These are phyloP conservation scores for Starmerella lactis-condensi DNA, from an alignment of 805 yeast genomes.

Conservation along the genomic window DNA sequence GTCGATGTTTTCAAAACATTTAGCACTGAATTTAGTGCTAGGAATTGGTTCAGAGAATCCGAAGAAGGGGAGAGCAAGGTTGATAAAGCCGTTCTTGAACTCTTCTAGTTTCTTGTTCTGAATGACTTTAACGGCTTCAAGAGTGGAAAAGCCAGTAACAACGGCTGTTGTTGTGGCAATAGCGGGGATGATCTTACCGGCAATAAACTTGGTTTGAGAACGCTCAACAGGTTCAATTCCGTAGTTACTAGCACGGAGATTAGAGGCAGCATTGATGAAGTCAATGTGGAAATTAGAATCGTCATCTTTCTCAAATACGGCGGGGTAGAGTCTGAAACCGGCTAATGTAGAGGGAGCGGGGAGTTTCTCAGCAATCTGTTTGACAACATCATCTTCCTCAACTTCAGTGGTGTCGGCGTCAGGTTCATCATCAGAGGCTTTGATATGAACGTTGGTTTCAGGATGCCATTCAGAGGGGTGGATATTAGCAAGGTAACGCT, in stretches of 20 bases:
- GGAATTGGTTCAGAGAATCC: conserved; percentile 93
- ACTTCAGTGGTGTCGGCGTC: no score
- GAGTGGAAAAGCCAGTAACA: conserved; percentile 84
- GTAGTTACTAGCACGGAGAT: conserved; percentile 85
- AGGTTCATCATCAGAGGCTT: conserved; percentile 80
- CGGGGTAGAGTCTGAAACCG: conserved; percentile 73
- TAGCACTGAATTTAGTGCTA: conserved; percentile 66
- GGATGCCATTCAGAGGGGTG: conserved; percentile 55
- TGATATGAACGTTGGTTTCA: conserved; percentile 55
- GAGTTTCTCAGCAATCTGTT: conserved; percentile 46
- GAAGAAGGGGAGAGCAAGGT: conserved; percentile 84
- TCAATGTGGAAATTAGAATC: conserved; percentile 93
- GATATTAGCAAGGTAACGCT: conserved; percentile 33
- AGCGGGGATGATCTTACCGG: conserved; percentile 96
- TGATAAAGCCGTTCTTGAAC: conserved; percentile 81
- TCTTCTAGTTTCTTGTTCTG: conserved; percentile 64
- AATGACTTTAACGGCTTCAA: conserved; percentile 80
- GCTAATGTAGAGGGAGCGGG: conserved; percentile 81
- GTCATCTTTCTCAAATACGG: conserved; percentile 95
- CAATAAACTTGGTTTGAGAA: conserved; percentile 84
- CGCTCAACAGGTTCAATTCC: conserved; percentile 75
- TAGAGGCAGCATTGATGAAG: conserved; percentile 88
- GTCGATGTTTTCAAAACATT: conserved; percentile 54
- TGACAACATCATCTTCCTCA: conserved; percentile 12
- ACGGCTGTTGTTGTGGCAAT: conserved; percentile 98